Percentiles rank a stretch among this genome's conserved stretches.
phyloP scores from a whole-genome alignment of 176 grass and related monocot genomes.

The Bonia amplexicaulis region DNA sequence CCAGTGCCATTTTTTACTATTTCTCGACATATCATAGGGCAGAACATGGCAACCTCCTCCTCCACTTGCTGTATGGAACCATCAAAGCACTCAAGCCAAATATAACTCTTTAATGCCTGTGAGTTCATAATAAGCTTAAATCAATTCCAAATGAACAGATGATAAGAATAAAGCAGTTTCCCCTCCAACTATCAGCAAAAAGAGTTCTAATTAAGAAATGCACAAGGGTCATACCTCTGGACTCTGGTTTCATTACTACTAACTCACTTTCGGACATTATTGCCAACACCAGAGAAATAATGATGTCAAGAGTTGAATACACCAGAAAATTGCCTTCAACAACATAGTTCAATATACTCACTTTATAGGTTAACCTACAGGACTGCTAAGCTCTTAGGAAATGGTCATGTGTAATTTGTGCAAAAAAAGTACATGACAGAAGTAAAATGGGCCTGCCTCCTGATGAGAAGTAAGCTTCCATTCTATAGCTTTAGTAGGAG shows the following conservation, averaged over 20 bases:
- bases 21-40: slow-evolving; percentile 97
- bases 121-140: neutral
- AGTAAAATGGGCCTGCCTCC: too few relatives aligned
- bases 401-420: too few relatives aligned
- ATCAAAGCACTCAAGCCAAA: slow-evolving; percentile 92
- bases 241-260: neutral
- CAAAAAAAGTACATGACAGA: too few relatives aligned
- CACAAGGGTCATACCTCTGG: slow-evolving; percentile 47
- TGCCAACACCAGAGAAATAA: neutral
- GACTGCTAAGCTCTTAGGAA: too few relatives aligned
- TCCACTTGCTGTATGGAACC: slow-evolving; percentile 99
- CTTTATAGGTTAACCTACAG: too few relatives aligned
- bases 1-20: too few relatives aligned
- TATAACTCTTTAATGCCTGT: slow-evolving; percentile 82
- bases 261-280: slow-evolving; percentile 72
- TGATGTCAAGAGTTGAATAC: neutral
- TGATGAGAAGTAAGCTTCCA: too few relatives aligned
- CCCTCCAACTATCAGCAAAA: neutral
- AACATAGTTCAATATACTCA: too few relatives aligned
- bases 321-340: neutral
- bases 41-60: slow-evolving; percentile 96
- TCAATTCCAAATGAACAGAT: neutral
- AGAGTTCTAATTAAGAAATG: neutral
- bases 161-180: neutral
- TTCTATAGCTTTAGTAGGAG: too few relatives aligned